Base-by-base conservation (phyloP, 768 basidiomycete genomes). In the Macrolepiota fuliginosa region DNA sequence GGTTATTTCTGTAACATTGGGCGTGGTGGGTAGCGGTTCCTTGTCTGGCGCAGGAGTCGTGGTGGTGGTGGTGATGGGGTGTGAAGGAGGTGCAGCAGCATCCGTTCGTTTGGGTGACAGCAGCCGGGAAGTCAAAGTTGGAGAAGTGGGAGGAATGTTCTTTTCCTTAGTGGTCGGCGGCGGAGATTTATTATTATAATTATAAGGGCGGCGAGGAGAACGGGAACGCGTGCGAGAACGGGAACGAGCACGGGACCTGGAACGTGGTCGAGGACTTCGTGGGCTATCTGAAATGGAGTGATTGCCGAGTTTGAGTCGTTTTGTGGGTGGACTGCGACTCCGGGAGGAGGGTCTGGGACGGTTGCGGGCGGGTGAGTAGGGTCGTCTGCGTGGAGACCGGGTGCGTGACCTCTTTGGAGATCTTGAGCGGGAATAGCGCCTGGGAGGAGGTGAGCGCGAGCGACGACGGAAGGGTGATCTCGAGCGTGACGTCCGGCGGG, bases 281-380 rank as follows among this genome's bases (percentile, higher is more conserved):
- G 70, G 61, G 57, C 65, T 66, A 42, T 56, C 58, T 27, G 63
- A 56, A 25, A 68, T 68, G 12, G 70, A 67, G 58, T 70, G 69
- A 45, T 69, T 69, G 3, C 70, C 70, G 13, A 69, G 51, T 55
- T 62, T 67, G 40, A 69, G 58, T 53, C 67, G 63, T 59, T 65
- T 65, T 17, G 64, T 57, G 13, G 58, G 64, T 37, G 68, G 67
- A 54, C 67, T 70, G 29, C 67, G 66, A 46, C 63, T 61, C 36
- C 61, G 56, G 24, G 56, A 56, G n/a, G 35, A 15, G 17, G 42
- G 13, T 47, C 52, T 54, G 22, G 9, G 22, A 25, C 64, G 62
- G 24, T 5, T 25, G 35, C 54, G 61, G 13, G 49, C 12, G 17
- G 61, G 46, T 56, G 54, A 56, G 37, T 52, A 57, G 9, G 54